Base-by-base conservation (phyloP, 305 asterid genomes). In the Rubia peregrina region DNA sequence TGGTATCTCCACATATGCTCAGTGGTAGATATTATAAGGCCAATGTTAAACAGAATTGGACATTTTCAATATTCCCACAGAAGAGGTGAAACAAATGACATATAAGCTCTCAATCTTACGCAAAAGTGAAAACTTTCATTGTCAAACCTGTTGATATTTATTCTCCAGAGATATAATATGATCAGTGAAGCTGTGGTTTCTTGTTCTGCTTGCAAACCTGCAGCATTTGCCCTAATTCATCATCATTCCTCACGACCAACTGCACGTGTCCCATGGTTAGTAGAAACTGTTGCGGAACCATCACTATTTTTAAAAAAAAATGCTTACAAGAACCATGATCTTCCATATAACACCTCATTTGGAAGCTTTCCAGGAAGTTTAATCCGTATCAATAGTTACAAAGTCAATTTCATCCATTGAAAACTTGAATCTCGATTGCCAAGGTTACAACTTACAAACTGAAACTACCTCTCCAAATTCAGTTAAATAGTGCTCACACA, bases 301-400 rank as follows among this genome's bases (percentile, higher is more conserved):
- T 30, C 36, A 30, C 36, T 30, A 3, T 30, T 30, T 30, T 30
- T 56, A 74, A 80, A n/a, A n/a, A n/a, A n/a, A 69, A 85, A 88
- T 1, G 96, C 95, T 96, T 91, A 92, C 82, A 92, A 80, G 83
- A 78, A 92, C 71, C 96, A 95, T 38, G 88, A 89, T 82, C 87
- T 85, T 55, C 98, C 96, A 38, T 85, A 92, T 76, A 90, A 71
- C 63, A 92, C 76, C 68, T 92, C 96, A 33, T 88, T 77, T 1
- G 96, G 91, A 66, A 90, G 83, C 61, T 87, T 89, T 76, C 80
- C 77, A 19, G 91, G 40, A 74, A 85, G 88, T 85, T 86, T 83
- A 72, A 90, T 86, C 96, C 90, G 63, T 48, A 66, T 16, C 24
- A 48, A 4, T 13, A 12, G 38, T 24, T 17, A 22, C 14, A 57